These are phyloP conservation scores for Tolypocladium endophyticum DNA, from an alignment of 2,329 filamentous ascomycete species.

Conservation along the genomic window DNA sequence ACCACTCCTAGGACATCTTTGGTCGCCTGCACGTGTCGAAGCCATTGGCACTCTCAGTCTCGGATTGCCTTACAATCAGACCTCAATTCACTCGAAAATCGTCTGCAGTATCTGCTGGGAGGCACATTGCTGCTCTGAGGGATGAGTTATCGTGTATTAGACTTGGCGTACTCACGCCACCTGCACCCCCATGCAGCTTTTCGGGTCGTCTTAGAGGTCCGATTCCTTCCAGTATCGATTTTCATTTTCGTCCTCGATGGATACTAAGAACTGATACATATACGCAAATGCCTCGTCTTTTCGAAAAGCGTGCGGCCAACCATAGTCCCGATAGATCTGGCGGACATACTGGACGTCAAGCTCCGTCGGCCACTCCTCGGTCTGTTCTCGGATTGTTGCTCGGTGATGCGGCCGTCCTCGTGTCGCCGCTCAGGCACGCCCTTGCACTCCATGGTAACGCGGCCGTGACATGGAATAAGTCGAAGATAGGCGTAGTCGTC, in stretches of 20 bases:
- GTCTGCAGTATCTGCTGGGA: too few relatives aligned
- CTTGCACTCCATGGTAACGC: constrained; percentile 1
- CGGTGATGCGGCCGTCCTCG: not conserved
- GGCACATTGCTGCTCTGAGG: too few relatives aligned
- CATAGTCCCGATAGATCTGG: constrained; percentile 18
- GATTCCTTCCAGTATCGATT: not conserved
- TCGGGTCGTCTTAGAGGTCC: too few relatives aligned
- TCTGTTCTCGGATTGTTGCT: not conserved
- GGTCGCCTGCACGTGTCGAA: too few relatives aligned
- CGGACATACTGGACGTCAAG: constrained; percentile 8
- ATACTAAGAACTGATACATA: not conserved
- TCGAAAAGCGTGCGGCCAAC: constrained; percentile 21
- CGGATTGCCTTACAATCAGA: too few relatives aligned
- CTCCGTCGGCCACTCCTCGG: constrained; percentile 4
- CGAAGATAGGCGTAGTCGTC: constrained; percentile 11
- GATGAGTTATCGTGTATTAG: too few relatives aligned
- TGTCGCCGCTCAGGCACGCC: not conserved
- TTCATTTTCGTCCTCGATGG: not conserved
- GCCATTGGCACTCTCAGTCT: too few relatives aligned
- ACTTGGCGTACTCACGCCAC: too few relatives aligned
- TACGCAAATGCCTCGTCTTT: constrained; percentile 12
- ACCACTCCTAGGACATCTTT: too few relatives aligned
- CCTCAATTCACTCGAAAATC: too few relatives aligned
- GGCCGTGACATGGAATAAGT: constrained; percentile 9
- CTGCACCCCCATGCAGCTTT: too few relatives aligned